phyloP scores from a whole-genome alignment of 1,284 basidiomycete genomes.

The Moesziomyces sp. region DNA sequence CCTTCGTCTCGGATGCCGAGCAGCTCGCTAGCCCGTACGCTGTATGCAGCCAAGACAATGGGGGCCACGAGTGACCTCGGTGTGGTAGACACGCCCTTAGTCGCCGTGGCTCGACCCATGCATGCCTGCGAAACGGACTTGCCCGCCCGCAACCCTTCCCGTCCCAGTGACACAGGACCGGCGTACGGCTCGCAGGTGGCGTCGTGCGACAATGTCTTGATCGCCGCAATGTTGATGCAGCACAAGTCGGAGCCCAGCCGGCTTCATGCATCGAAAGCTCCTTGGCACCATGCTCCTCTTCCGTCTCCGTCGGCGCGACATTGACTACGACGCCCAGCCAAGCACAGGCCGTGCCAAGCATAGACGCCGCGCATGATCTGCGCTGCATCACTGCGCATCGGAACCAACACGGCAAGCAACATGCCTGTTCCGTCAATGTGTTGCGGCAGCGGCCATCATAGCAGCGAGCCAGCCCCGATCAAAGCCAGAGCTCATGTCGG shows the following conservation, averaged over 20 bases:
- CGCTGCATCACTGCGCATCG: not conserved
- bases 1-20: not conserved
- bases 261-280: not conserved
- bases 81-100: not conserved
- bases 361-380: not conserved
- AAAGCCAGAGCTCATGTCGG: not conserved
- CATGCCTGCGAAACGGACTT: not conserved
- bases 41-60: not conserved
- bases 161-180: no score
- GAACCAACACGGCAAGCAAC: not conserved
- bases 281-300: no score
- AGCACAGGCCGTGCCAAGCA: no score
- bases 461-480: not conserved
- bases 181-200: not conserved
- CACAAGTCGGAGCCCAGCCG: not conserved
- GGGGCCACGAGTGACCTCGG: not conserved
- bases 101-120: not conserved
- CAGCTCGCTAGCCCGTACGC: not conserved
- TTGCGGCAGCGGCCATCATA: not conserved
- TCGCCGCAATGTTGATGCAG: not conserved
- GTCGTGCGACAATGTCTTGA: not conserved
- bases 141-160: no score
- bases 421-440: not conserved
- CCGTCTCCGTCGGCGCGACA: no score
- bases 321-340: no score